phyloP scores from a whole-genome alignment of 2,329 filamentous ascomycete genomes.

The Fusarium pseudograminearum region DNA sequence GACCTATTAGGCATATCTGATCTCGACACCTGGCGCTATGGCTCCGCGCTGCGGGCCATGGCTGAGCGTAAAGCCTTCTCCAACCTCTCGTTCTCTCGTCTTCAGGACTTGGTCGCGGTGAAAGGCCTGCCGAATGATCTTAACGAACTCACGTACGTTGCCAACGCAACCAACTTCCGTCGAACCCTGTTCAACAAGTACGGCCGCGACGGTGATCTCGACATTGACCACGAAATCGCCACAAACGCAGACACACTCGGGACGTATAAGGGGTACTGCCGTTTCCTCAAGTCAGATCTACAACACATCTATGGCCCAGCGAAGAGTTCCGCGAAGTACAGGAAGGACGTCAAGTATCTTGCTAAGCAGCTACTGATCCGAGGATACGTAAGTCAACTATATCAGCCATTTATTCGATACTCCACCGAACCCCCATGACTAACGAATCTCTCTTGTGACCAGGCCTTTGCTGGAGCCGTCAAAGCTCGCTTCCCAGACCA shows the following conservation, averaged over 20 bases:
- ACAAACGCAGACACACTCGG: background rate
- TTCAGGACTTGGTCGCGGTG: background rate
- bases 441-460: no score
- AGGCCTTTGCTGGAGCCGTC: constrained; percentile 49
- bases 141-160: background rate
- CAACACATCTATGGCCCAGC: constrained; percentile 46
- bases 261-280: background rate
- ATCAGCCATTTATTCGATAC: no score
- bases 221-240: background rate
- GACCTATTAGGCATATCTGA: background rate
- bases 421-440: no score
- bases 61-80: background rate
- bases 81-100: background rate
- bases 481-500: constrained; percentile 44
- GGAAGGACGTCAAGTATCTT: constrained; percentile 45
- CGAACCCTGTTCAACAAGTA: background rate
- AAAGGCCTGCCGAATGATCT: background rate
- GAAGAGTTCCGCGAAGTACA: constrained; percentile 34
- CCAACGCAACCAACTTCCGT: background rate
- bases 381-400: constrained; percentile 49
- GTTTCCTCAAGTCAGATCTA: background rate
- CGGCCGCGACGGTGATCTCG: background rate
- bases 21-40: background rate
- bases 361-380: constrained; percentile 50
- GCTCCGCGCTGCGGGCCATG: background rate